Conservation (phyloP, 257 asterid species). For the Fraxinus cuspidata region DNA sequence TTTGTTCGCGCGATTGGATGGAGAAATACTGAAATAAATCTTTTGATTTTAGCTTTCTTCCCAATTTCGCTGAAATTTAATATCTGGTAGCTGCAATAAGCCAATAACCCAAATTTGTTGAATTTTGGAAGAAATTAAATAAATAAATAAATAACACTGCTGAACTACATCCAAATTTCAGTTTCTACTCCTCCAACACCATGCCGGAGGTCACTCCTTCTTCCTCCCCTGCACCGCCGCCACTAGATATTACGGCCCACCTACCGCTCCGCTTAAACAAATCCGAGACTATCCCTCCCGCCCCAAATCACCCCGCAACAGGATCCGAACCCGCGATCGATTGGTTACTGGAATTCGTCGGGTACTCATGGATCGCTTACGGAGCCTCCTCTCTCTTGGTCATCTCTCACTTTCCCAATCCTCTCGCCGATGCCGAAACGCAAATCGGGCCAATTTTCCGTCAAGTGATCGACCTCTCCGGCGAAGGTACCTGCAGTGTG, state of each 20-base stretch:
- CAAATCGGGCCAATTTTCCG: constrained; percentile 67
- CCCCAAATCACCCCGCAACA: constrained; percentile 52
- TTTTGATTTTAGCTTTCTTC: too few species aligned
- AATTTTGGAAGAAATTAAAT: too few species aligned
- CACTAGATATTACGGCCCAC: constrained; percentile 37
- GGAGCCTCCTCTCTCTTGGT: constrained; percentile 83
- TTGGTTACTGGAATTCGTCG: constrained; percentile 70
- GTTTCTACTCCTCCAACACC: constrained; percentile 1
- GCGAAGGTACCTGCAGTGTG: constrained; percentile 41
- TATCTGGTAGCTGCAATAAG: too few species aligned
- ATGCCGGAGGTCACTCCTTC: neutral
- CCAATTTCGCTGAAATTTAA: too few species aligned
- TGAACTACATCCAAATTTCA: neutral
- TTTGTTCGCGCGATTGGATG: too few species aligned
- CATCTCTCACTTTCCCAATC: constrained; percentile 82
- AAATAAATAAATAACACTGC: neutral
- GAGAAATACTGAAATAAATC: too few species aligned
- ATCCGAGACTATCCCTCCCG: constrained; percentile 76
- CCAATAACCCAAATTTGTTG: too few species aligned
- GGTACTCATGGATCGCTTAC: constrained; percentile 89
- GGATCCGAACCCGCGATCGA: constrained; percentile 63
- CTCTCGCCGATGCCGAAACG: constrained; percentile 61
- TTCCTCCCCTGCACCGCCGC: neutral
- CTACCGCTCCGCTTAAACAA: constrained; percentile 70
- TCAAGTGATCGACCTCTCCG: constrained; percentile 79